Percentiles rank a stretch among this genome's conserved stretches.
Conservation (phyloP, 331 rosid species). For the Spiraea crenata region DNA sequence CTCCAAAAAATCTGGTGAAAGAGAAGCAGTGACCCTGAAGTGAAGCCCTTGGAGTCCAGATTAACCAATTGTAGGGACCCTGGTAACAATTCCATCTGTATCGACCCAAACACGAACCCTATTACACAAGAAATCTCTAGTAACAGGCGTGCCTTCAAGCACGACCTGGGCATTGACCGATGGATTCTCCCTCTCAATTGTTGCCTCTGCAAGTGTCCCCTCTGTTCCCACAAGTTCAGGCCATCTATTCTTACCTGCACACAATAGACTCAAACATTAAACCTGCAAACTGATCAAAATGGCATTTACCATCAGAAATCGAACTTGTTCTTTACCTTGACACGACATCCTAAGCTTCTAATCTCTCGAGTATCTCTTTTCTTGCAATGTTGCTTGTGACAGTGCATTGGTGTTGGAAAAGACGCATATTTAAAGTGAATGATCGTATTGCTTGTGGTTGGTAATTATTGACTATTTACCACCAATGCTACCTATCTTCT, state of each 20-base stretch:
- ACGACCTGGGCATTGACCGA: slow-evolving; percentile 33
- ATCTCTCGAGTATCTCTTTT: not conserved
- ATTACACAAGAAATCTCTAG: slow-evolving; percentile 9
- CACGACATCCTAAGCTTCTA: not conserved
- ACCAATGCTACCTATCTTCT: no score
- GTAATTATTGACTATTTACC: slow-evolving; percentile 8
- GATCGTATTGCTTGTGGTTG: slow-evolving; percentile 3
- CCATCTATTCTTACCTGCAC: slow-evolving; percentile 50
- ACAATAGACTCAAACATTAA: not conserved
- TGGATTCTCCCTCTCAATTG: slow-evolving; percentile 48
- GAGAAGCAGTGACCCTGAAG: not conserved
- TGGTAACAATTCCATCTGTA: slow-evolving; percentile 16
- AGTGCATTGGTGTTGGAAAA: not conserved
- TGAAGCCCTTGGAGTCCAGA: not conserved
- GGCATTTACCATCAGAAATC: not conserved
- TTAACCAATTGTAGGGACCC: slow-evolving; percentile 24
- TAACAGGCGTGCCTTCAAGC: slow-evolving; percentile 13
- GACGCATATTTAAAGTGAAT: not conserved
- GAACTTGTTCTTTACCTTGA: slow-evolving; percentile 1
- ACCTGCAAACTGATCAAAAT: not conserved
- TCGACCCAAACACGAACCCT: slow-evolving; percentile 49
- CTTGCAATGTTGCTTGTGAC: not conserved
- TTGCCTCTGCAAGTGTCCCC: slow-evolving; percentile 39
- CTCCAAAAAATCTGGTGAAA: not conserved
- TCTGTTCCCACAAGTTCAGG: slow-evolving; percentile 37